Evolutionary conservation across 371 early-diverging fungal genomes (phyloP).

Genomic region (Parasitella parasitica): DNA sequence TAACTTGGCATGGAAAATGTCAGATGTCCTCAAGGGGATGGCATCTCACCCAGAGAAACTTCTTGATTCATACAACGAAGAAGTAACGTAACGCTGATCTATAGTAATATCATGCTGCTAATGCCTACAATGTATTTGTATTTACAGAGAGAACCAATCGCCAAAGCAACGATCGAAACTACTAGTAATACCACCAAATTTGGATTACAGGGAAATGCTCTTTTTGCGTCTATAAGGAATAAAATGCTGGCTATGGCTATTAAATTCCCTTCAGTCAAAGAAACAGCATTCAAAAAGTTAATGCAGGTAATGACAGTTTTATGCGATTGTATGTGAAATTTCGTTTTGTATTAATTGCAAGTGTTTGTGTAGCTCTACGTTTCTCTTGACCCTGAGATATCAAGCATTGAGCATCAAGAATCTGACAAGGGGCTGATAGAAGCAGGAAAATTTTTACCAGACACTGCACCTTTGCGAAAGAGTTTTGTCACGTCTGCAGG

Average conservation of each 20-base stretch:
- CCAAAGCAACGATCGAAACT: conserved; percentile 7
- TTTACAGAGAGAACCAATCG: conserved; percentile 16
- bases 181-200: conserved; percentile 14
- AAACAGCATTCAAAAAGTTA: conserved; percentile 3
- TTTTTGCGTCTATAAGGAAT: neutral
- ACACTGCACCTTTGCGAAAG: conserved; percentile 6
- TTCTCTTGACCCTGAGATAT: neutral
- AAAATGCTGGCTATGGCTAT: neutral
- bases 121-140: neutral
- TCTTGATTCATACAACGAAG: conserved; percentile 31
- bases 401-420: conserved; percentile 6
- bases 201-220: neutral
- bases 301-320: conserved; percentile 14
- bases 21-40: conserved; percentile 27
- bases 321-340: neutral
- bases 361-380: conserved; percentile 5
- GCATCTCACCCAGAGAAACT: conserved; percentile 29
- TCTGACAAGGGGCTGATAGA: conserved; percentile 15
- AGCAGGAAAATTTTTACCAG: conserved; percentile 19
- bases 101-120: neutral
- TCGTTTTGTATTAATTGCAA: no score
- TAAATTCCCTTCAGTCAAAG: conserved; percentile 8
- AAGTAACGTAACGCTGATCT: conserved; percentile 16
- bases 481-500: neutral
- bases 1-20: conserved; percentile 48